Conservation (phyloP, 2,329 filamentous ascomycete species). For the Exophiala phaeomuriformis region DNA sequence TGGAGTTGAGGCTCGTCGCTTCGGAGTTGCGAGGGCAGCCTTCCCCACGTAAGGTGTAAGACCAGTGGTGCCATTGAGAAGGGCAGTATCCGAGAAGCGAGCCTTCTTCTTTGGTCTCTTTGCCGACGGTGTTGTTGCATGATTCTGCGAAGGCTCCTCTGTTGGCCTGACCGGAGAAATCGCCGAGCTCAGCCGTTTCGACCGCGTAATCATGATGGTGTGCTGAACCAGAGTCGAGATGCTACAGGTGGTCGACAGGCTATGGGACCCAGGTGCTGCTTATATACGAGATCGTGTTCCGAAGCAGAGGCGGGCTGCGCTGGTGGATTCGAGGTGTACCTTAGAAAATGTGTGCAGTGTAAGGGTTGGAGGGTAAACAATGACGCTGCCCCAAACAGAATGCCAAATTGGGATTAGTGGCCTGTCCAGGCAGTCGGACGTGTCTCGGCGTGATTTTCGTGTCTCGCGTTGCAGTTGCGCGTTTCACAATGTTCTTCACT, state of each 20-base stretch:
- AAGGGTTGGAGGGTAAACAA: neutral
- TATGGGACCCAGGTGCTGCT: no score
- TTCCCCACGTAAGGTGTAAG: slow-evolving; percentile 40
- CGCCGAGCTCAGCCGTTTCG: slow-evolving; percentile 20
- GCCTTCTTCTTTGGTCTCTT: slow-evolving; percentile 35
- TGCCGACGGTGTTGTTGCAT: slow-evolving; percentile 21
- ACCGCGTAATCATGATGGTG: slow-evolving; percentile 8
- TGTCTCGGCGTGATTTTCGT: neutral
- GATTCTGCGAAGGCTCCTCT: neutral
- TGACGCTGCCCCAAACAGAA: slow-evolving; percentile 9
- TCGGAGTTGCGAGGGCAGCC: slow-evolving; percentile 32
- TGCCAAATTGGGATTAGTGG: slow-evolving; percentile 8
- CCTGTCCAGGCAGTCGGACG: neutral
- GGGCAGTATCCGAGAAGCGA: slow-evolving; percentile 41
- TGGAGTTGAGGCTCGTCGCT: slow-evolving; percentile 22
- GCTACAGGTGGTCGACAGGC: no score
- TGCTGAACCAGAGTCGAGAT: neutral
- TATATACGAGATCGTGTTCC: no score
- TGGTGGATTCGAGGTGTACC: no score
- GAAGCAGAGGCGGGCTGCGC: no score
- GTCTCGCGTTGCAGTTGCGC: neutral
- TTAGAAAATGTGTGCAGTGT: neutral
- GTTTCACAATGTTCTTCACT: neutral
- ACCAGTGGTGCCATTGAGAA: slow-evolving; percentile 32
- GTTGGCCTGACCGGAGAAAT: slow-evolving; percentile 23